Evolutionary conservation across 306 rosid genomes (phyloP), one percentile per base, ranked within the genome.

Genomic region (Inga oerstediana): DNA sequence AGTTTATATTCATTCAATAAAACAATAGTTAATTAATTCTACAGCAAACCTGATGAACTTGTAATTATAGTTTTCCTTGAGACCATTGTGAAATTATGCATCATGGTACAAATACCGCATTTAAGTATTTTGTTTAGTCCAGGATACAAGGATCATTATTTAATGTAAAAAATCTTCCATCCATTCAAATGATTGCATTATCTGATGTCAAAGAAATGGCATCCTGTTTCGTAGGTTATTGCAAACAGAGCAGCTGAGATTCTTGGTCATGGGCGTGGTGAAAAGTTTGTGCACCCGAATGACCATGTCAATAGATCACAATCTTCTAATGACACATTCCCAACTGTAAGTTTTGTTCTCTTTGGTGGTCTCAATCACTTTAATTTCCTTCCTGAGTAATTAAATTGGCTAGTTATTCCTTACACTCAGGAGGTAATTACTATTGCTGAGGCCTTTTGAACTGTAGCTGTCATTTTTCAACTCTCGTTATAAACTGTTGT

Each of bases 301-400:
- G 99, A 97, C 79, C 99, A 97, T 84, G 99, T 97, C 77, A 97
- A 97, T 84, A 91, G 97, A 87, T 92, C 99, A 66, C 99, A 97
- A 68, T 94, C 98, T 77, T 97, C 98, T 51, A 97, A 97, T 85
- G 99, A 97, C 75, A 97, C 99, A 13, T 97, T 97, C 85, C 98
- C 99, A 78, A 92, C 99, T 49, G 99, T 97, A 90, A 89, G 93
- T 14, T 9, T 85, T 82, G 32, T 35, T 80, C 44, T 61, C 73
- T 70, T 43, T 54, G 51, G 70, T 75, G 24, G 17, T 49, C 71
- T 75, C 39, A 11, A 35, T 73, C 24, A 61, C 44, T 69, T 20
- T 27, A 44, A 27, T 75, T 78, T 79, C 30, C 61, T 75, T 17
- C 10, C 39, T 68, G 12, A 35, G 30, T 19, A 24, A 37, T 77